Conservation (phyloP, 1,284 basidiomycete species). For the Microbotryum intermedium region DNA sequence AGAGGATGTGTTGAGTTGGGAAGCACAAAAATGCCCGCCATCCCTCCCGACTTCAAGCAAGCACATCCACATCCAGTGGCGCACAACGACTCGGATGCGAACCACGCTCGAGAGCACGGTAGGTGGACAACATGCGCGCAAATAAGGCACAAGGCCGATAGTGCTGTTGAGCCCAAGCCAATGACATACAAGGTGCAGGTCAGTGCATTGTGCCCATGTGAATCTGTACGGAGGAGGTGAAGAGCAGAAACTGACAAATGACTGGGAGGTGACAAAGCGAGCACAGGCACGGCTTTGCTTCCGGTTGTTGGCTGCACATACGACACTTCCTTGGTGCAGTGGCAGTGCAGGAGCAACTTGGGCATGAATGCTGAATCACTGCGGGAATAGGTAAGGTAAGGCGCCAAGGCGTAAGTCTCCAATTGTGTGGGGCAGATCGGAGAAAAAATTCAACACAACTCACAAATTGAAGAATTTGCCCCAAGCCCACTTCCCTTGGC, state of each 20-base stretch:
- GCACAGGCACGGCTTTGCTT: conserved; percentile 1
- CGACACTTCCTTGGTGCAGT: not conserved
- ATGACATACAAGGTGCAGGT: not conserved
- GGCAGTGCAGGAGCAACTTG: conserved; percentile 1
- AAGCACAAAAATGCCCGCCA: not conserved
- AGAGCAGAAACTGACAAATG: conserved; percentile 1
- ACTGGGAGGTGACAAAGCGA: conserved; percentile 23
- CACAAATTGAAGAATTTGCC: conserved; percentile 7
- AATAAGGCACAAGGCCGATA: not conserved
- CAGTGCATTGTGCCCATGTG: not conserved
- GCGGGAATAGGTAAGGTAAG: not conserved
- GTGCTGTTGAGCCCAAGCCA: not conserved
- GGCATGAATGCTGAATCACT: conserved; percentile 12
- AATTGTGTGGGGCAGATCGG: not conserved
- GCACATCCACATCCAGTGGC: not conserved
- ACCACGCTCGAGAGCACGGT: not conserved
- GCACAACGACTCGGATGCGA: not conserved
- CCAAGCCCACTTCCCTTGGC: conserved; percentile 13
- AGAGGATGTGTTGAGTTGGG: too few species aligned
- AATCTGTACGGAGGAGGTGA: too few species aligned
- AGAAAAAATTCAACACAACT: not conserved
- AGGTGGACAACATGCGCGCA: not conserved
- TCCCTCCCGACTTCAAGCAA: not conserved
- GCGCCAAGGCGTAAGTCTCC: too few species aligned
- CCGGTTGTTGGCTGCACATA: conserved; percentile 6